Base-by-base conservation (phyloP, 1,139 yeast species). In the Blastobotrys illinoisensis region DNA sequence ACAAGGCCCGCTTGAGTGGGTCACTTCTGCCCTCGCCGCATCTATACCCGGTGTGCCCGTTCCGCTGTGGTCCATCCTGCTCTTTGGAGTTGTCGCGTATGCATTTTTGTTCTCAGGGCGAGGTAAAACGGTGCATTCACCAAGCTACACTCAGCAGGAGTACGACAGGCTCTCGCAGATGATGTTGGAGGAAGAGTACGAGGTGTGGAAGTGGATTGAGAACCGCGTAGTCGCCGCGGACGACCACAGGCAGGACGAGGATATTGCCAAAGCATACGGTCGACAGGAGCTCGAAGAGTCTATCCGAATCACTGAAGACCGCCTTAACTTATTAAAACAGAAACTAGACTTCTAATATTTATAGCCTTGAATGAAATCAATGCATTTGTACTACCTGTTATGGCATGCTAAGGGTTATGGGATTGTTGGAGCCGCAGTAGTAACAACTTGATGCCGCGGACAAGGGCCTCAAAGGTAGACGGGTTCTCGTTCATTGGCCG, bases 131-230 rank as follows among this genome's bases (percentile, higher is more conserved):
- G 51, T n/a, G 28, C 47, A 45, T 19, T 49, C 45, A 16, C 26
- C 58, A 13, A 28, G 48, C 19, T 20, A 19, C 32, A 46, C 32
- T 47, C 56, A 11, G 26, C 56, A 24, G 55, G 48, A 20, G 46
- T 49, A 16, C 56, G 60, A 43, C 53, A 53, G 50, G 16, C 28
- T 54, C 16, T 49, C 54, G 47, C 44, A 50, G 21, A 47, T 59
- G 49, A 60, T 69, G 52, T 62, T 75, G 58, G 75, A 78, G 54
- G 80, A 83, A 56, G 95, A 89, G 68, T 77, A 79, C 44, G 79
- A 79, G 46, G 69, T 90, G 55, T 90, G 97, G 96, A 78, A 81
- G 51, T 90, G 97, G 97, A 78, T 89, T 47, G 81, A 82, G 54
- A 79, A 79, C 48, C 77, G 87, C 52, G 77, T 77, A 50, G 70